These are phyloP conservation scores for Neurospora cerealis DNA, from an alignment of 495 filamentous ascomycete genomes.

Conservation along the genomic window DNA sequence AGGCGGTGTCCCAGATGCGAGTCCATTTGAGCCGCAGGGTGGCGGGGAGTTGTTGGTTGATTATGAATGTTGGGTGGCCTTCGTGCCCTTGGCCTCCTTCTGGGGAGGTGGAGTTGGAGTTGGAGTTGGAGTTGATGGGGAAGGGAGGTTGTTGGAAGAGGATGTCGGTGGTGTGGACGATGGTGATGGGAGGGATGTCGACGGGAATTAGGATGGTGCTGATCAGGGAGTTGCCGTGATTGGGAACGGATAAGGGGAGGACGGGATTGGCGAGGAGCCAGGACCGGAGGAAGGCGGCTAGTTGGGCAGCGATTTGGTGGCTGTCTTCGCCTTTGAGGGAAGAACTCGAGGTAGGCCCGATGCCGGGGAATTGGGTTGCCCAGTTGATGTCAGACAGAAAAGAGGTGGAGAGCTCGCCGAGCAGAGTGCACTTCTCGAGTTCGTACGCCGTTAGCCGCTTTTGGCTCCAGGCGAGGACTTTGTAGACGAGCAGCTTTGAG, in stretches of 20 bases:
- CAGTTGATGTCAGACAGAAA: slow-evolving; percentile 28
- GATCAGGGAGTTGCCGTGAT: slow-evolving; percentile 7
- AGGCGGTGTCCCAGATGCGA: slow-evolving; percentile 57
- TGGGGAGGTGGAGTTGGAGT: slow-evolving; percentile 9
- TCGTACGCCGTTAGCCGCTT: slow-evolving; percentile 45
- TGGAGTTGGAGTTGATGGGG: slow-evolving; percentile 10
- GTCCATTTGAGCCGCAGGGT: slow-evolving; percentile 68
- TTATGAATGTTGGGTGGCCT: slow-evolving; percentile 35
- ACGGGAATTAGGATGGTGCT: slow-evolving; percentile 61
- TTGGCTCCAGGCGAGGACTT: slow-evolving; percentile 43
- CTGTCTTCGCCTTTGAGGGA: neutral
- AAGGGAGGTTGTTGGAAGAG: slow-evolving; percentile 35
- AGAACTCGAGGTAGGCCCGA: slow-evolving; percentile 21
- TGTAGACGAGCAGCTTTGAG: slow-evolving; percentile 36
- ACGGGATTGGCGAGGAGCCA: slow-evolving; percentile 31
- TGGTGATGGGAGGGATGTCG: slow-evolving; percentile 73
- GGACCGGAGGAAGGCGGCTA: slow-evolving; percentile 23
- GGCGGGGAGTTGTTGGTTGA: slow-evolving; percentile 62
- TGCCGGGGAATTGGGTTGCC: slow-evolving; percentile 33
- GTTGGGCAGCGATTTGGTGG: slow-evolving; percentile 13
- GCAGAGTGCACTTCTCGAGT: slow-evolving; percentile 46
- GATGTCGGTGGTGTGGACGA: slow-evolving; percentile 78
- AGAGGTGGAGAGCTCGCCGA: slow-evolving; percentile 36
- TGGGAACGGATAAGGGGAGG: slow-evolving; percentile 18
- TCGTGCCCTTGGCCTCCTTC: slow-evolving; percentile 11